Conservation (phyloP, 2,329 filamentous ascomycete species). For the Fusarium musae region DNA sequence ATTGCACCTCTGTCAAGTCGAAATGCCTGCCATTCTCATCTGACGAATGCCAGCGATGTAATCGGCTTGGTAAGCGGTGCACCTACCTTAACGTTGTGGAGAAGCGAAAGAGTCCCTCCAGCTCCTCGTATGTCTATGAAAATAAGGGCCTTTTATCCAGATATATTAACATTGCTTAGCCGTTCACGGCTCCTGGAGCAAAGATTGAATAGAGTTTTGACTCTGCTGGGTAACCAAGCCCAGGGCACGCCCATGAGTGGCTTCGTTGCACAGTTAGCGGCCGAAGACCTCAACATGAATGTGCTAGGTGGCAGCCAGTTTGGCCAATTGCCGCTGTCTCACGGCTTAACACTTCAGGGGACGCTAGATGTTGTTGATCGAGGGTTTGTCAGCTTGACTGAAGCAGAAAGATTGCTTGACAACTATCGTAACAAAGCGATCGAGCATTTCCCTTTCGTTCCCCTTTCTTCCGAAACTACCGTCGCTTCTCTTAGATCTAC, state of each 20-base stretch:
- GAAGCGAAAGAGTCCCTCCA: slow-evolving; percentile 16
- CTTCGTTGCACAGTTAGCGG: neutral
- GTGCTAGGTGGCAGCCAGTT: accelerated
- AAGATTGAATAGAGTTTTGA: neutral
- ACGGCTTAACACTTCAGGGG: neutral
- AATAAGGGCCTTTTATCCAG: accelerated
- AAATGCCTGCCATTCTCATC: slow-evolving; percentile 25
- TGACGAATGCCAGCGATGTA: slow-evolving; percentile 27
- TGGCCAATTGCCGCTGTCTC: neutral
- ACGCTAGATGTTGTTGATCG: neutral
- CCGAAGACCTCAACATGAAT: neutral
- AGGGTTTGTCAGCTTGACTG: neutral
- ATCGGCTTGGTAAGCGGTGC: slow-evolving; percentile 19
- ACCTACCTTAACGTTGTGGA: slow-evolving; percentile 15
- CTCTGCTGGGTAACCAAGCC: neutral
- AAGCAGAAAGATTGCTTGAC: neutral
- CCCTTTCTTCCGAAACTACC: neutral
- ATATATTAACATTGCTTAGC: neutral
- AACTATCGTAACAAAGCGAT: neutral
- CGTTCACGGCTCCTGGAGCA: slow-evolving; percentile 10
- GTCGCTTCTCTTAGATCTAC: neutral
- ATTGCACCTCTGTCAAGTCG: slow-evolving; percentile 26
- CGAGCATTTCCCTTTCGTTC: slow-evolving; percentile 4
- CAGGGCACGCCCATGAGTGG: slow-evolving; percentile 2
- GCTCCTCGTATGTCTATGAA: neutral